These are phyloP conservation scores for Leucoagaricus sp. DNA, from an alignment of 1,284 basidiomycete genomes.

Conservation along the genomic window DNA sequence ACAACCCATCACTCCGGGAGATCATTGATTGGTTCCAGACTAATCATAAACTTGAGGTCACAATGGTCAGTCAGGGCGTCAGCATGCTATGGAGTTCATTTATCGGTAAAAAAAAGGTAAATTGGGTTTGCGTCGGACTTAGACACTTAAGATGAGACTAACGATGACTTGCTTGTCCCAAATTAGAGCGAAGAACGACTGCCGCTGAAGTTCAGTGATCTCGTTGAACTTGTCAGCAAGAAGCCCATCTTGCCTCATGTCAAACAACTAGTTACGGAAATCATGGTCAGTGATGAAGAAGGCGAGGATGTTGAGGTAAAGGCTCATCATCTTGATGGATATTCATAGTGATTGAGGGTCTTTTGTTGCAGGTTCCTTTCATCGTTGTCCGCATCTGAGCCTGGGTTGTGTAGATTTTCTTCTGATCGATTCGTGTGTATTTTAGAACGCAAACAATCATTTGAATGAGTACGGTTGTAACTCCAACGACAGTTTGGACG, in stretches of 20 bases:
- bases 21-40: constrained; percentile 86
- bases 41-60: constrained; percentile 86
- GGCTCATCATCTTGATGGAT: not conserved
- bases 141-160: not conserved
- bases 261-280: constrained; percentile 88
- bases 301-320: constrained; percentile 86
- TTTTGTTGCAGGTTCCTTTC: constrained; percentile 60
- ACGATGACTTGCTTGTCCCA: constrained; percentile 9
- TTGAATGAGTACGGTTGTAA: too few relatives aligned
- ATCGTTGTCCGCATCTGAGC: constrained; percentile 57
- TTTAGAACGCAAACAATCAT: not conserved
- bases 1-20: constrained; percentile 88
- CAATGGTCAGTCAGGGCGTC: constrained; percentile 96
- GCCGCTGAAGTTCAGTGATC: constrained; percentile 86
- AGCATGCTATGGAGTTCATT: constrained; percentile 98
- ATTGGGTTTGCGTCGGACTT: constrained; percentile 20
- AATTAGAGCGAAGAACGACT: constrained; percentile 84
- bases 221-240: constrained; percentile 94
- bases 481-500: too few relatives aligned
- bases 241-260: constrained; percentile 82
- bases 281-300: constrained; percentile 91
- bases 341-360: not conserved
- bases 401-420: not conserved
- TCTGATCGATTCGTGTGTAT: not conserved
- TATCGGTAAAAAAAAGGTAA: constrained; percentile 86